Evolutionary conservation across 2,329 filamentous ascomycete species (phyloP).

Genomic region (Nigrograna mackinnonii): DNA sequence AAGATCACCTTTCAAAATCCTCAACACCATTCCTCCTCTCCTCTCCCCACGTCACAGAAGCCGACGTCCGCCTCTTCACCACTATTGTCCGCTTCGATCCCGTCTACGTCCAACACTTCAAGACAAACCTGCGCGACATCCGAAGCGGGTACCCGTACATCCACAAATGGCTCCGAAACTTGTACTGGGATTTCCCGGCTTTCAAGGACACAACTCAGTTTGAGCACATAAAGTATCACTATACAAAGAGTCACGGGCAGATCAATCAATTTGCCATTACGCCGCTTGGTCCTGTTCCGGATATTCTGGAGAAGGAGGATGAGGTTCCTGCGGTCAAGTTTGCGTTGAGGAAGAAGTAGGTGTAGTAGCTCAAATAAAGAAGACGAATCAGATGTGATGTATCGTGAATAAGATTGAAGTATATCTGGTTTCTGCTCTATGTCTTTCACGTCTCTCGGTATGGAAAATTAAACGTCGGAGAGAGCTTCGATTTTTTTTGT

Average conservation of each 20-base stretch:
- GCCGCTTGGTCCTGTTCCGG: constrained; percentile 80
- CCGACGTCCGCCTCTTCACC: constrained; percentile 56
- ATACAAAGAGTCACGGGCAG: constrained; percentile 67
- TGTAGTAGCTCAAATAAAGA: background rate
- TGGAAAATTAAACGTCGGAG: too few species aligned
- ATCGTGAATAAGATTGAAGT: too few species aligned
- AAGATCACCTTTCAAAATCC: constrained; percentile 45
- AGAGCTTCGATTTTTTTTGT: too few species aligned
- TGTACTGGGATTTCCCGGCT: constrained; percentile 83
- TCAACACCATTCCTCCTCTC: constrained; percentile 53
- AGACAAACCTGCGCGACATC: constrained; percentile 84
- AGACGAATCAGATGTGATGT: too few species aligned
- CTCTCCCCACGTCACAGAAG: constrained; percentile 49
- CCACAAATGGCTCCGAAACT: constrained; percentile 77
- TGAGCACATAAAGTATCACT: constrained; percentile 89
- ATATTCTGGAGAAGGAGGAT: constrained; percentile 76
- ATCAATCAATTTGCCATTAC: constrained; percentile 74
- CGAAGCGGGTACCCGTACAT: constrained; percentile 79
- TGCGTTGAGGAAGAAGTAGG: constrained; percentile 12
- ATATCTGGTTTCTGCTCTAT: too few species aligned
- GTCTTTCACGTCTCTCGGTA: too few species aligned
- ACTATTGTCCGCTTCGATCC: constrained; percentile 66
- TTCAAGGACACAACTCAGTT: constrained; percentile 87
- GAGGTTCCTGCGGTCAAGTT: constrained; percentile 68
- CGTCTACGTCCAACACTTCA: constrained; percentile 64